Evolutionary conservation across 2,329 filamentous ascomycete genomes (phyloP), one percentile per base, ranked within the genome.

Genomic region (Lachnellula arida): DNA sequence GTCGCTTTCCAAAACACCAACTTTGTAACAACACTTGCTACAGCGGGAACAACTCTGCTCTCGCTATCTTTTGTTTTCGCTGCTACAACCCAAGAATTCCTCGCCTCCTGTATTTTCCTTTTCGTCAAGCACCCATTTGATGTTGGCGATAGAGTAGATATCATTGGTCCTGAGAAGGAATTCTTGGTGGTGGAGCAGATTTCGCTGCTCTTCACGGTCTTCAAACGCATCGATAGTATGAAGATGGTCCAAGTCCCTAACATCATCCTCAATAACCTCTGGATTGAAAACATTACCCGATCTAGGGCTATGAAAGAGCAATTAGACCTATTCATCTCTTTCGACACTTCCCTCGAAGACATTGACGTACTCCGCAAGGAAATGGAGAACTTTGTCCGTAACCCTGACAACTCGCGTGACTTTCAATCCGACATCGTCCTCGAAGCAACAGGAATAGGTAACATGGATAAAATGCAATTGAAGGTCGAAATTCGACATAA

Each of bases 71-170:
- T 97, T 17, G 96, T 91, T 5, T 97, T 97, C 74, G 87, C 96
- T 64, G 97, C 97, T 71, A 96, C 91, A 2, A 86, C 87, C 5
- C 91, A 96, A 73, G 93, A 97, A 72, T 87, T 97, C 60, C 81
- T 97, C n/a, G 92, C 91, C 67, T 96, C 91, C 39, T 96, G 91
- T 77, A 95, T 97, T 68, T 97, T 97, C 77, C 76, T 97, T 1
- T 97, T 97, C 67, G 91, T 96, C 77, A 97, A 97, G 78, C 92
- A 97, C 70, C 92, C 92, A 0, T 97, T 88, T 71, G 92, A 97
- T 68, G 91, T 97, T 19, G 91, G 92, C 59, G 92, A 97, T 71
- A 86, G 92, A 32, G 89, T 97, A 43, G 91, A 96, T 65, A 87
- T 97, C 62, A 70, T 70, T 19, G 78, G 77, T n/a, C 69, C 73